These are phyloP conservation scores for Hebeloma cylindrosporum DNA, from an alignment of 768 basidiomycete genomes.

Conservation along the genomic window DNA sequence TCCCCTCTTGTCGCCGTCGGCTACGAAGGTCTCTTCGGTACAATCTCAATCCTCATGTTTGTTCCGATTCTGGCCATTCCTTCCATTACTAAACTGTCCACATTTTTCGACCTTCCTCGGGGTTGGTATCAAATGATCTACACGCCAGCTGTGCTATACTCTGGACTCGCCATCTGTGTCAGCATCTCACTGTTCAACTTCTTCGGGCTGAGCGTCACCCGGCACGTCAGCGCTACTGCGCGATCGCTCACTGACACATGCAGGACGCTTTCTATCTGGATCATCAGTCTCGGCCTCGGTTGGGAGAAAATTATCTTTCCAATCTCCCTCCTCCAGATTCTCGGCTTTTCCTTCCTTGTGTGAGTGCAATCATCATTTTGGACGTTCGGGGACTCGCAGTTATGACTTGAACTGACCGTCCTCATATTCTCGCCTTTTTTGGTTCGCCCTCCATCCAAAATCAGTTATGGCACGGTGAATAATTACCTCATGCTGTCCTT, in stretches of 20 bases:
- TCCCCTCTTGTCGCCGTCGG: slow-evolving; percentile 92
- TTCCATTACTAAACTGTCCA: slow-evolving; percentile 57
- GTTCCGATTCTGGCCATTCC: slow-evolving; percentile 80
- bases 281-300: slow-evolving; percentile 82
- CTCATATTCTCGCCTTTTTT: slow-evolving; percentile 1
- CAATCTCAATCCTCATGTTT: slow-evolving; percentile 71
- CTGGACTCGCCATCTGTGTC: slow-evolving; percentile 68
- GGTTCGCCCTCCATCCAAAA: slow-evolving; percentile 6
- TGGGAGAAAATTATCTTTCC: slow-evolving; percentile 90
- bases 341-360: slow-evolving; percentile 88
- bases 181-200: slow-evolving; percentile 85
- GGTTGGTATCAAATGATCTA: slow-evolving; percentile 89
- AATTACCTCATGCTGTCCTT: slow-evolving; percentile 7
- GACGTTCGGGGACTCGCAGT: background rate
- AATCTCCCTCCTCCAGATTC: slow-evolving; percentile 76
- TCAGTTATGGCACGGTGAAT: slow-evolving; percentile 82
- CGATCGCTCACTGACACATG: slow-evolving; percentile 93
- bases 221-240: slow-evolving; percentile 89
- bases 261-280: slow-evolving; percentile 95
- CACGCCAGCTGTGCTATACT: slow-evolving; percentile 69
- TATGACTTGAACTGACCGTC: slow-evolving; percentile 8
- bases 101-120: slow-evolving; percentile 85
- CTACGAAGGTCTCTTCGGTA: slow-evolving; percentile 91
- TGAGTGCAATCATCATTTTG: slow-evolving; percentile 42
- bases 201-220: slow-evolving; percentile 91